Evolutionary conservation across 2,329 filamentous ascomycete genomes (phyloP).

Genomic region (Alternaria gaisen): DNA sequence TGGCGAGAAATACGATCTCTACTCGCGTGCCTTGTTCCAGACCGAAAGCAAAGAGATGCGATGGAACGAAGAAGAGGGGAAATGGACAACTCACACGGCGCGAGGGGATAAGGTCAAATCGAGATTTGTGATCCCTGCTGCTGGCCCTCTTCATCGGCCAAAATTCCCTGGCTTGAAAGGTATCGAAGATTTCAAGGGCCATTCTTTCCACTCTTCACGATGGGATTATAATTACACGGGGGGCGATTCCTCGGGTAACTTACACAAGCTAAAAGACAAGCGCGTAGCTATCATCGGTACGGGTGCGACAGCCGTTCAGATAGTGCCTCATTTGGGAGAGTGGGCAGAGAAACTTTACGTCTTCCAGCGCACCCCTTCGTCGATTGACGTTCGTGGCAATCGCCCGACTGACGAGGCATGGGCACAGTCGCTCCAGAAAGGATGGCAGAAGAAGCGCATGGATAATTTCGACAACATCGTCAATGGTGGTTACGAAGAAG

Average conservation of each 20-base stretch:
- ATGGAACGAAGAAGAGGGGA: slow-evolving; percentile 59
- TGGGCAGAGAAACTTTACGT: slow-evolving; percentile 63
- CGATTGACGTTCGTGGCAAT: slow-evolving; percentile 50
- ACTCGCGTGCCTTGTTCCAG: slow-evolving; percentile 54
- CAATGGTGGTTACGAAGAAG: slow-evolving; percentile 36
- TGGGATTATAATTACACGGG: slow-evolving; percentile 42
- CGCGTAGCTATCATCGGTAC: slow-evolving; percentile 48
- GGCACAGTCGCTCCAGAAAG: slow-evolving; percentile 18
- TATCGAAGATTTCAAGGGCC: slow-evolving; percentile 32
- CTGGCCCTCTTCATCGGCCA: slow-evolving; percentile 55
- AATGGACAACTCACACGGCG: slow-evolving; percentile 37
- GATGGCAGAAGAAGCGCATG: slow-evolving; percentile 60
- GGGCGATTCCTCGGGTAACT: slow-evolving; percentile 26
- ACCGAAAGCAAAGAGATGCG: slow-evolving; percentile 53
- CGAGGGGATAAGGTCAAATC: slow-evolving; percentile 43
- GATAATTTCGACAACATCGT: slow-evolving; percentile 57
- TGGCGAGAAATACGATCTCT: slow-evolving; percentile 56
- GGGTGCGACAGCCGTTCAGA: slow-evolving; percentile 46
- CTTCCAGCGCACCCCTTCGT: slow-evolving; percentile 65
- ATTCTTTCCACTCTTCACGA: slow-evolving; percentile 43
- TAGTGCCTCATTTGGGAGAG: slow-evolving; percentile 53
- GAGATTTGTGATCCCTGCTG: slow-evolving; percentile 53
- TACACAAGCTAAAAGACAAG: slow-evolving; percentile 50
- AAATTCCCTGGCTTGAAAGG: slow-evolving; percentile 44
- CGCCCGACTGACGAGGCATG: slow-evolving; percentile 25